Percentiles rank a stretch among this genome's conserved stretches.
Conservation (phyloP, 1,284 basidiomycete species). For the Boletus mariae region DNA sequence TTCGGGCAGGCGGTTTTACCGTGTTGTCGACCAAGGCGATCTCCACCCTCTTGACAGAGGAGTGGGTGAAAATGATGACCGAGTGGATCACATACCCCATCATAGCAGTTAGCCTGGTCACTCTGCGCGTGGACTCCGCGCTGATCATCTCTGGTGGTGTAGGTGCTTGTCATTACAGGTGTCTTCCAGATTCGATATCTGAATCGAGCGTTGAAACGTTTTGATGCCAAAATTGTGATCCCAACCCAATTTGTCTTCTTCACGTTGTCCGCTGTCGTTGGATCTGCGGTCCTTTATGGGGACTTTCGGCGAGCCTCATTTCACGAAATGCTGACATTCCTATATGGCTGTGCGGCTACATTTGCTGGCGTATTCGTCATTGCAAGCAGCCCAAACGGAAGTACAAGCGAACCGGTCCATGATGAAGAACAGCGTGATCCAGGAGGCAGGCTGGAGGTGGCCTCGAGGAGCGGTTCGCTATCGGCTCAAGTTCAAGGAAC, state of each 20-base stretch:
- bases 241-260: slow-evolving; percentile 94
- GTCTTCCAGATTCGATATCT: slow-evolving; percentile 89
- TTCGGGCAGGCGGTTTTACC: slow-evolving; percentile 78
- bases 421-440: slow-evolving; percentile 28
- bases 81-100: slow-evolving; percentile 80
- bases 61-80: slow-evolving; percentile 72
- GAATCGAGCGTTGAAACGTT: slow-evolving; percentile 85
- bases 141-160: slow-evolving; percentile 14
- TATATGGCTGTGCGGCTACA: slow-evolving; percentile 80
- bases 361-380: slow-evolving; percentile 86
- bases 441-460: slow-evolving; percentile 30
- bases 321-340: slow-evolving; percentile 82
- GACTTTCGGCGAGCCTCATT: slow-evolving; percentile 83
- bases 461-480: slow-evolving; percentile 31
- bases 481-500: slow-evolving; percentile 42
- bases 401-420: slow-evolving; percentile 22
- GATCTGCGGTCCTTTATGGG: slow-evolving; percentile 90
- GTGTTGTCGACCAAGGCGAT: slow-evolving; percentile 93
- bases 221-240: slow-evolving; percentile 82
- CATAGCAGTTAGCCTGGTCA: slow-evolving; percentile 45
- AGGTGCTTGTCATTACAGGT: slow-evolving; percentile 78
- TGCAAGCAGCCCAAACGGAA: slow-evolving; percentile 48
- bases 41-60: slow-evolving; percentile 77
- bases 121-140: slow-evolving; percentile 17
- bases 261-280: slow-evolving; percentile 84